These are phyloP conservation scores for Mortierella sp. DNA, from an alignment of 371 early-diverging fungal species.

Conservation along the genomic window DNA sequence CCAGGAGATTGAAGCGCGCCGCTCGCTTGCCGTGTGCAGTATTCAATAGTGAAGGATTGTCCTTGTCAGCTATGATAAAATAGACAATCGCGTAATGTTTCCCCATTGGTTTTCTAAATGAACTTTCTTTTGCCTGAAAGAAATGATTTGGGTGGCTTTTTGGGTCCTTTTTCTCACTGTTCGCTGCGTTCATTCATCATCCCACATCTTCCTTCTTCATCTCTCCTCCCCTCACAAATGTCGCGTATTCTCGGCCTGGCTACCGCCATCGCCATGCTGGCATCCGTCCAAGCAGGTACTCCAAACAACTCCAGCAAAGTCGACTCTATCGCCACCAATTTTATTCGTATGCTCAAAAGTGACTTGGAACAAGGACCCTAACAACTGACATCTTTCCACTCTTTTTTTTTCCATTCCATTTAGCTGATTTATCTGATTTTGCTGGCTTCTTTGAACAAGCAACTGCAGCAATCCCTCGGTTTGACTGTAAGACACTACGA, in stretches of 20 bases:
- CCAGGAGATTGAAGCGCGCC: slow-evolving; percentile 56
- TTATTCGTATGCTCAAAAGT: neutral
- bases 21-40: slow-evolving; percentile 33
- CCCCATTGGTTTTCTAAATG: neutral
- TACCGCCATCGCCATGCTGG: slow-evolving; percentile 31
- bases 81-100: neutral
- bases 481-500: slow-evolving; percentile 31
- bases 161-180: slow-evolving; percentile 5
- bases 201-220: neutral
- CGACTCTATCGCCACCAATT: neutral
- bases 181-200: neutral
- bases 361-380: neutral
- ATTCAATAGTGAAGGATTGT: slow-evolving; percentile 19
- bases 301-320: no score
- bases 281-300: slow-evolving; percentile 33
- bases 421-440: no score
- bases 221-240: slow-evolving; percentile 18
- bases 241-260: slow-evolving; percentile 36
- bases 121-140: neutral
- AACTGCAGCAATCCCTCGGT: slow-evolving; percentile 16
- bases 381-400: neutral
- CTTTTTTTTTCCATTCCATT: neutral
- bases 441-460: slow-evolving; percentile 21
- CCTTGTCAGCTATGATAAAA: neutral
- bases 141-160: slow-evolving; percentile 4